A percentile compares a stretch with the other conserved stretches of the same genome.
phyloP scores from a whole-genome alignment of 441 rosid genomes.

The Erodium trifolium region DNA sequence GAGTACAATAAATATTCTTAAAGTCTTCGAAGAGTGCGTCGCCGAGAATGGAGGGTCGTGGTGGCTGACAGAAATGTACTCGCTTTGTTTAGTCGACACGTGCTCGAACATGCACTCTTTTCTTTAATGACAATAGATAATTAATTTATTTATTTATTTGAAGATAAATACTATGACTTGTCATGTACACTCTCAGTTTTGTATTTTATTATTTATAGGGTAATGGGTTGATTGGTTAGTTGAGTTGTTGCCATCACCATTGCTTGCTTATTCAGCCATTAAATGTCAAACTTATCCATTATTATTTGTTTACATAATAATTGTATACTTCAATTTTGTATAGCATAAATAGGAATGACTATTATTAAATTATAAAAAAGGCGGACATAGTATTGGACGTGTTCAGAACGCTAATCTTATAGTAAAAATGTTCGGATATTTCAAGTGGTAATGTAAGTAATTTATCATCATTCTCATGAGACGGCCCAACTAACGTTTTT shows the following conservation, averaged over 20 bases:
- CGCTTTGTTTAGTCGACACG: neutral
- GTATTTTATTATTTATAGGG: neutral
- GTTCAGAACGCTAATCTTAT: too few relatives aligned
- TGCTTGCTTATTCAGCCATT: neutral
- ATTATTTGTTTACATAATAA: too few relatives aligned
- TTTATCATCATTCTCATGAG: too few relatives aligned
- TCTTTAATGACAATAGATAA: too few relatives aligned
- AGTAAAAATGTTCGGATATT: too few relatives aligned
- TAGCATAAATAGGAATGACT: too few relatives aligned
- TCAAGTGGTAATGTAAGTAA: too few relatives aligned
- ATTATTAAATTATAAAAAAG: too few relatives aligned
- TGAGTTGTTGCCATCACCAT: neutral
- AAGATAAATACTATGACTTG: neutral
- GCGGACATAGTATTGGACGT: too few relatives aligned
- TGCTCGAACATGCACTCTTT: neutral
- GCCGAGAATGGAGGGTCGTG: neutral
- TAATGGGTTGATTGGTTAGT: neutral
- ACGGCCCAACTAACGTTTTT: too few relatives aligned
- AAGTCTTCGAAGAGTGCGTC: neutral
- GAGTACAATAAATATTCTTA: neutral
- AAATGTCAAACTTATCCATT: neutral
- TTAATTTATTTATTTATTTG: too few relatives aligned
- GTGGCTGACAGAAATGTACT: neutral
- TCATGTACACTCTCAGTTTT: neutral
- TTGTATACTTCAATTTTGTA: too few relatives aligned